These are phyloP conservation scores for Nannizzia gypsea DNA, from an alignment of 2,329 filamentous ascomycete species.

Conservation along the genomic window DNA sequence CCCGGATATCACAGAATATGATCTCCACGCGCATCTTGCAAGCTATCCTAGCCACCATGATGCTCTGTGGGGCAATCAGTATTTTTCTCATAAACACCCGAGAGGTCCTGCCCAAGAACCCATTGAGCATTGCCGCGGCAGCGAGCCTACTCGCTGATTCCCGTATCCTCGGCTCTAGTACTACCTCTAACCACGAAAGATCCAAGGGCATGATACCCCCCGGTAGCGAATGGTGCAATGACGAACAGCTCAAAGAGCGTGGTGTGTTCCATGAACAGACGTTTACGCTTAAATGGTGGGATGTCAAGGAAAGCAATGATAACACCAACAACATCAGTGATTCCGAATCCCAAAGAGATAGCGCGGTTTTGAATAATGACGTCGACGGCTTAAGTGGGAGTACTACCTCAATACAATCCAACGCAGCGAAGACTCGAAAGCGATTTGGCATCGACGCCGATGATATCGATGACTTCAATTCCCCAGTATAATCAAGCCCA, in stretches of 20 bases:
- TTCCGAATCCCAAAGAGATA: too few relatives aligned
- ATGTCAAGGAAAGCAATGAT: background rate
- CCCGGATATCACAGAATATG: background rate
- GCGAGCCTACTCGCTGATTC: conserved; percentile 13
- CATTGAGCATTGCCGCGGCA: conserved; percentile 14
- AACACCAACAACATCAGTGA: too few relatives aligned
- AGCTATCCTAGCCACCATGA: conserved; percentile 6
- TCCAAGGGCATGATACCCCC: conserved; percentile 6
- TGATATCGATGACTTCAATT: too few relatives aligned
- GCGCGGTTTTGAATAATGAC: too few relatives aligned
- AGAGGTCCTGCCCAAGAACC: conserved; percentile 14
- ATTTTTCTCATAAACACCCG: conserved; percentile 7
- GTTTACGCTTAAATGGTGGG: conserved; percentile 4
- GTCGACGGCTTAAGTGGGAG: too few relatives aligned
- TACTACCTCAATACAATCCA: too few relatives aligned
- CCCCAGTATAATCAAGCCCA: too few relatives aligned
- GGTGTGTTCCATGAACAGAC: conserved; percentile 8
- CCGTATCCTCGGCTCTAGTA: conserved; percentile 6
- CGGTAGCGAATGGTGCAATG: conserved; percentile 7
- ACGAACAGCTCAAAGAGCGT: conserved; percentile 8
- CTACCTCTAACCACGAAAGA: too few relatives aligned
- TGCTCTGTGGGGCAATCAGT: conserved; percentile 4
- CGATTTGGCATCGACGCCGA: too few relatives aligned
- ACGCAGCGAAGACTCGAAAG: too few relatives aligned
- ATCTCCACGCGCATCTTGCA: conserved; percentile 8